Percentiles rank a stretch among this genome's conserved stretches.
phyloP scores from a whole-genome alignment of 2,329 filamentous ascomycete species.

The Chaetomium olivaceum region DNA sequence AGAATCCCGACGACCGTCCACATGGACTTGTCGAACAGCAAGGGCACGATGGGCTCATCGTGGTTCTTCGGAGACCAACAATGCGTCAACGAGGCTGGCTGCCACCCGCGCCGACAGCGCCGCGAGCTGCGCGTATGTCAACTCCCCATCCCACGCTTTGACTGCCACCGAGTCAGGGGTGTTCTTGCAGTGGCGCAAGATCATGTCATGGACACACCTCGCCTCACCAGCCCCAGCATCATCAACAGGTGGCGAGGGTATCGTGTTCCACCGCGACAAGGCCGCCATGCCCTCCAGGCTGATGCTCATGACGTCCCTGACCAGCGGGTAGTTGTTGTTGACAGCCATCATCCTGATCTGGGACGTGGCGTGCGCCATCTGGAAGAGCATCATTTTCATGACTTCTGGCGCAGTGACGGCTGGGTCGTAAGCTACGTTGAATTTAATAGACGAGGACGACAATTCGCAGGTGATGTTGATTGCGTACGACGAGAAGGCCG shows the following conservation, averaged over 20 bases:
- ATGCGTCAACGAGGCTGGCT: neutral
- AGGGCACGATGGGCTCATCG: slow-evolving; percentile 1
- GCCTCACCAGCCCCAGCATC: neutral
- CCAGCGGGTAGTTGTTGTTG: neutral
- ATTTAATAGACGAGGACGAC: neutral
- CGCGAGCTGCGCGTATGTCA: slow-evolving; percentile 1
- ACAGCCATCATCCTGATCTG: slow-evolving; percentile 2
- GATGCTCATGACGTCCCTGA: neutral
- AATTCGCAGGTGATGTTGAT: neutral
- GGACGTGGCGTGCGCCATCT: slow-evolving; percentile 1
- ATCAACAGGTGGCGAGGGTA: neutral
- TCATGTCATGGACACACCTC: neutral
- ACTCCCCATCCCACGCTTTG: slow-evolving; percentile 3
- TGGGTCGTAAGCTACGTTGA: neutral
- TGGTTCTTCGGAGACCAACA: neutral
- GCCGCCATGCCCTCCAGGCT: neutral
- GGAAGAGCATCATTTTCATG: slow-evolving; percentile 4
- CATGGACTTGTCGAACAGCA: neutral
- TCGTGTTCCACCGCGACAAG: slow-evolving; percentile 2
- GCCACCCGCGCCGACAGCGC: slow-evolving; percentile 1
- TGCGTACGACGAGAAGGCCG: slow-evolving; percentile 1
- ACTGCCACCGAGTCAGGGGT: neutral
- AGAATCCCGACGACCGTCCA: slow-evolving; percentile 2
- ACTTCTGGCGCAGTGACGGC: neutral
- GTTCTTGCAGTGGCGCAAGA: slow-evolving; percentile 1